Evolutionary conservation across 257 asterid genomes (phyloP), one percentile per base, ranked within the genome.

Genomic region (Sherardia arvensis): DNA sequence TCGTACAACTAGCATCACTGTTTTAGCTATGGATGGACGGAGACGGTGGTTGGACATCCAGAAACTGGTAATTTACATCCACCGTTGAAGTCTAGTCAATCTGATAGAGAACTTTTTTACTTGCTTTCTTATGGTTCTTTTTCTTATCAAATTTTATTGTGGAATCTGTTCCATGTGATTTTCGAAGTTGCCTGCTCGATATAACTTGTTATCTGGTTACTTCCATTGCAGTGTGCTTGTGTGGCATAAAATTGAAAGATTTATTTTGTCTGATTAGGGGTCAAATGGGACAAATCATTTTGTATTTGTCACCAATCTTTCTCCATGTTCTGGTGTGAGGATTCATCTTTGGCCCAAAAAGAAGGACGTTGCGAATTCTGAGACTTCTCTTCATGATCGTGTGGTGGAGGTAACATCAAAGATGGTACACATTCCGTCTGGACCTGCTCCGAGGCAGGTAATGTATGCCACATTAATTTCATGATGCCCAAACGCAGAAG

Each of bases 361-460:
- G 76, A 87, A 81, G 76, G 88, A 83, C 76, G 80, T 75, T 49
- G 77, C 79, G 62, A 69, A 73, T 64, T 78, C 86, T 33, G 82
- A 75, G 59, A 59, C 71, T 32, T 76, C 90, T 40, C 66, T 72
- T 2, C 63, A 78, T 69, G 76, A 79, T 54, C 71, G 71, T 47
- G 84, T 77, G 54, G 72, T 90, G 66, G 99, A 93, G 71, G 85
- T 93, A 72, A 90, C 99, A 34, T 86, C 92, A 66, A 87, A 83
- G 79, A 90, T 90, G 95, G 84, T 85, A 73, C 96, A 77, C 69
- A 87, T 93, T 80, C 99, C 99, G 6, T 87, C 97, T 47, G 94
- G 99, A 65, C 95, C 99, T 57, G 94, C 99, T 72, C 97, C 97
- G 59, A 85, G 85, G 87, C 99, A 93, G 99, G 99, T 93, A 89